A percentile compares a stretch with the other conserved stretches of the same genome.
Evolutionary conservation across 1,284 basidiomycete genomes (phyloP).

Genomic region (Porodaedalea pini): DNA sequence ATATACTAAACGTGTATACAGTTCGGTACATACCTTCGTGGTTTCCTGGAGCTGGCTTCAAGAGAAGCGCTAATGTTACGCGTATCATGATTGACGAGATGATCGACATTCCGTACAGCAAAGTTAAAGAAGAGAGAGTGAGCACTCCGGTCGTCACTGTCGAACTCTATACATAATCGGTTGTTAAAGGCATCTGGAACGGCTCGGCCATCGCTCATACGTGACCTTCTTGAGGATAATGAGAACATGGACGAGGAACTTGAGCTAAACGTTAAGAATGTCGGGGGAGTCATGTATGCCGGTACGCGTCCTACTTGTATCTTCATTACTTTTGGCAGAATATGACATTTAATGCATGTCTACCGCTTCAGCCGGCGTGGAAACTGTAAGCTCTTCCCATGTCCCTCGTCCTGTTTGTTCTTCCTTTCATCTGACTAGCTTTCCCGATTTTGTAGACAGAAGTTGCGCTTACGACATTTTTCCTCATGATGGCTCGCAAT

Average conservation of each 20-base stretch:
- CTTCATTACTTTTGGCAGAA: no score
- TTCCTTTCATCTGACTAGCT: neutral
- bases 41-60: constrained; percentile 28
- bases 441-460: neutral
- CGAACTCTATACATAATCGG: neutral
- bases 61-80: constrained; percentile 24
- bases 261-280: no score
- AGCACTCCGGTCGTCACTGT: no score
- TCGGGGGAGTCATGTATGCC: no score
- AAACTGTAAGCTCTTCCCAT: neutral
- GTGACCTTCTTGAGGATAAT: no score
- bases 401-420: neutral
- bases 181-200: constrained; percentile 24
- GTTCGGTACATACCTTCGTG: constrained; percentile 11
- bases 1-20: neutral
- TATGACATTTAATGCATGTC: constrained; percentile 8
- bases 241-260: no score
- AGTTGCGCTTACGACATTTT: constrained; percentile 6
- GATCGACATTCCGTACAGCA: constrained; percentile 27
- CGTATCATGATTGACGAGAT: constrained; percentile 23
- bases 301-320: no score
- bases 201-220: constrained; percentile 26
- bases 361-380: constrained; percentile 6
- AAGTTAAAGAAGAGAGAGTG: constrained; percentile 28
- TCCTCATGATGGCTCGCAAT: constrained; percentile 18